phyloP scores from a whole-genome alignment of 805 yeast genomes.

The Starmerella davenportii region DNA sequence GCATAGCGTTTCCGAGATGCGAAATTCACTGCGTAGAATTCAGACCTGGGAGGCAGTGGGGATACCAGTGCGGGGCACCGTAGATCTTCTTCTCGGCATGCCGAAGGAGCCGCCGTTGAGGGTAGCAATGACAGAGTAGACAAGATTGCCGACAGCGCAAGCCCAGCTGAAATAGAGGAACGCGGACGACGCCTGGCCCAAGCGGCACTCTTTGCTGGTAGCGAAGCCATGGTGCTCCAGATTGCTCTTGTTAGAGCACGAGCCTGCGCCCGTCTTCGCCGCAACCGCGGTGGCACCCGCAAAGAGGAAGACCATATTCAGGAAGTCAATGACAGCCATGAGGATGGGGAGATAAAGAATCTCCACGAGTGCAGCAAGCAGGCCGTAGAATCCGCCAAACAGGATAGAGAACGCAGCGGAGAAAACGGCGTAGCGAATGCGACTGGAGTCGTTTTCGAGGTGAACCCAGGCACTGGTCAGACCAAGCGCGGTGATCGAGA shows the following conservation, averaged over 20 bases:
- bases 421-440: constrained; percentile 76
- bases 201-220: constrained; percentile 71
- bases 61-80: constrained; percentile 57
- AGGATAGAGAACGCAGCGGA: constrained; percentile 74
- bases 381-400: constrained; percentile 63
- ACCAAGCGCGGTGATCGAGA: constrained; percentile 67
- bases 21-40: no score
- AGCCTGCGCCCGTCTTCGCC: constrained; percentile 70
- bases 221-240: constrained; percentile 56
- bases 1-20: no score
- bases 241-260: constrained; percentile 57
- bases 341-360: constrained; percentile 78
- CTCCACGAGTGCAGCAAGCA: constrained; percentile 55
- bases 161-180: constrained; percentile 74
- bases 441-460: constrained; percentile 39
- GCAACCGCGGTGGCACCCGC: constrained; percentile 92
- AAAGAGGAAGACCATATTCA: constrained; percentile 80
- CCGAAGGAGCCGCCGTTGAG: constrained; percentile 43
- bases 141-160: constrained; percentile 47
- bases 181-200: constrained; percentile 73
- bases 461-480: constrained; percentile 69
- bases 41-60: constrained; percentile 83
- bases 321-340: constrained; percentile 57
- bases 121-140: constrained; percentile 32
- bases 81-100: constrained; percentile 30